Percentiles rank a stretch among this genome's conserved stretches.
Evolutionary conservation across 805 yeast genomes (phyloP).

Genomic region (Ogataea dorogensis): DNA sequence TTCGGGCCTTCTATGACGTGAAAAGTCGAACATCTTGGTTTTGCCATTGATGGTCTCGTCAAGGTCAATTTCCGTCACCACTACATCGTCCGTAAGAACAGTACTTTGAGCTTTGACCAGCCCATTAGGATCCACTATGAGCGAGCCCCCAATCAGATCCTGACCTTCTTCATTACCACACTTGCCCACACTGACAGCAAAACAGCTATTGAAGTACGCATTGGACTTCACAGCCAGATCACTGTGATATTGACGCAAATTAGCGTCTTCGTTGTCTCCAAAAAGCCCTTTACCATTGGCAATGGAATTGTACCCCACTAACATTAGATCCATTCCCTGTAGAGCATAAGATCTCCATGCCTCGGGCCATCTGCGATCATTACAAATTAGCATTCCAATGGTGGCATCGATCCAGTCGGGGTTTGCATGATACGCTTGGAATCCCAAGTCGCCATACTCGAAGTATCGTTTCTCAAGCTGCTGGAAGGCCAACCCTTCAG

Average conservation of each 20-base stretch:
- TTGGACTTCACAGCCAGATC: conserved; percentile 35
- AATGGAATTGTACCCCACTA: conserved; percentile 39
- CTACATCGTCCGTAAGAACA: conserved; percentile 18
- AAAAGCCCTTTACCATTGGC: conserved; percentile 35
- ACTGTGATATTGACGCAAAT: conserved; percentile 34
- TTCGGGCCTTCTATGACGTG: conserved; percentile 39
- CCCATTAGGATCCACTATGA: conserved; percentile 39
- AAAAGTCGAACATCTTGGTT: conserved; percentile 38
- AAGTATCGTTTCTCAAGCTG: conserved; percentile 41
- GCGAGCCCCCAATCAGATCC: conserved; percentile 36
- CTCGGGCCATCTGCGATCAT: conserved; percentile 43
- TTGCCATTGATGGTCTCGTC: conserved; percentile 37
- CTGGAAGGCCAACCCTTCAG: conserved; percentile 33
- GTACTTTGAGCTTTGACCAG: conserved; percentile 33
- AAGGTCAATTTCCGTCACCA: conserved; percentile 35
- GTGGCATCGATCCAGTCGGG: conserved; percentile 35
- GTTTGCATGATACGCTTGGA: conserved; percentile 33
- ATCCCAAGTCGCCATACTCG: conserved; percentile 38
- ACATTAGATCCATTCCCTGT: conserved; percentile 40
- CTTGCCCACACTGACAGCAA: conserved; percentile 36
- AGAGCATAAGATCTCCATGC: conserved; percentile 40
- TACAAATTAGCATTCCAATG: conserved; percentile 39
- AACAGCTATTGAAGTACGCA: conserved; percentile 36
- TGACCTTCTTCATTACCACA: conserved; percentile 39
- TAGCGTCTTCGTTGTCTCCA: conserved; percentile 34